Percentiles rank a stretch among this genome's conserved stretches.
These are phyloP conservation scores for Phaeosphaeriaceae sp. DNA, from an alignment of 2,329 filamentous ascomycete species.

Conservation along the genomic window DNA sequence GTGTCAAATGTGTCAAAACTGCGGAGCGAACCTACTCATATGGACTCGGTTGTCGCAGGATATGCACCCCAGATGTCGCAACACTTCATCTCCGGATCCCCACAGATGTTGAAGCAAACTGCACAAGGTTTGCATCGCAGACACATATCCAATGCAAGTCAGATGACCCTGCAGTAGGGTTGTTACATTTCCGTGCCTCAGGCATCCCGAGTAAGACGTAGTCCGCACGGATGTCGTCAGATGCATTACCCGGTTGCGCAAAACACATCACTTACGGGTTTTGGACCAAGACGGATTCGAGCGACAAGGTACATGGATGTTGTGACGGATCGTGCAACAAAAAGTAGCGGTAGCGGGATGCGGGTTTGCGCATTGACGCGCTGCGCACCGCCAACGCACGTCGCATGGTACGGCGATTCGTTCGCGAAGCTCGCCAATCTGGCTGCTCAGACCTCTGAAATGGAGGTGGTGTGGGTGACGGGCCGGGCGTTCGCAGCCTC, in stretches of 20 bases:
- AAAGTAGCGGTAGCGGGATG: constrained; percentile 4
- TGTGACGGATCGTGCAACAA: constrained; percentile 23
- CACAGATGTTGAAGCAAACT: neutral
- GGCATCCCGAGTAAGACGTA: neutral
- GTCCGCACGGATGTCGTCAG: neutral
- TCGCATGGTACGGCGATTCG: neutral
- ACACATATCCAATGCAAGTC: neutral
- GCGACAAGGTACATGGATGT: constrained; percentile 24
- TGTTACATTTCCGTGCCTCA: neutral
- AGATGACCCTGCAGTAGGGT: neutral
- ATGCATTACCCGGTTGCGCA: constrained; percentile 6
- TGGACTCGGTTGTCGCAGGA: constrained; percentile 8
- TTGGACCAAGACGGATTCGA: neutral
- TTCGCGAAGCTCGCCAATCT: neutral
- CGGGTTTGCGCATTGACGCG: constrained; percentile 9
- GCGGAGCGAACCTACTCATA: neutral
- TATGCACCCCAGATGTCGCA: constrained; percentile 18
- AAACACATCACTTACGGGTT: neutral
- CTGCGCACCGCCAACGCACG: constrained; percentile 5
- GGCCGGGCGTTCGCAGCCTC: neutral
- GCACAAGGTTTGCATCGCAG: neutral
- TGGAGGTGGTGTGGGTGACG: neutral
- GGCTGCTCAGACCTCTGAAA: neutral
- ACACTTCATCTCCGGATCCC: neutral
- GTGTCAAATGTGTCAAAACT: neutral